A percentile compares a stretch with the other conserved stretches of the same genome.
Conservation (phyloP, 495 filamentous ascomycete species). For the Aspergillus haitiensis region DNA sequence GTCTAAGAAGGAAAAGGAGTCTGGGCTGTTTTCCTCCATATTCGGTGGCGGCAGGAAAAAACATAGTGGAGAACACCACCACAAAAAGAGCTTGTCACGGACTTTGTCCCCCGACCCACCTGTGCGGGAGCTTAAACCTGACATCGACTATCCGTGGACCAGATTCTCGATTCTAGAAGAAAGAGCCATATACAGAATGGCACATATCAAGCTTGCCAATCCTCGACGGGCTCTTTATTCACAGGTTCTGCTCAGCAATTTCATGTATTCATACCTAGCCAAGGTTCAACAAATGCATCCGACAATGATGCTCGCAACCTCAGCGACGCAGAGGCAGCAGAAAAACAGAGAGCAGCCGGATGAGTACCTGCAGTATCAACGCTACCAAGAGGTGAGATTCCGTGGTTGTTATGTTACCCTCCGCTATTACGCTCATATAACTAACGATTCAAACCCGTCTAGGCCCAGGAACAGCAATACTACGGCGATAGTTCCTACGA, state of each 20-base stretch:
- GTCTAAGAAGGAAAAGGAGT: conserved; percentile 82
- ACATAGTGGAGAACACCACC: conserved; percentile 58
- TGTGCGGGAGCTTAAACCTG: conserved; percentile 67
- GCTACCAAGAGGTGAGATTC: conserved; percentile 61
- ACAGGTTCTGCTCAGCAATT: conserved; percentile 96
- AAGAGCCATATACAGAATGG: conserved; percentile 96
- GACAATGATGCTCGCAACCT: conserved; percentile 72
- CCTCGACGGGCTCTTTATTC: conserved; percentile 89
- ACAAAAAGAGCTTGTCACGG: conserved; percentile 74
- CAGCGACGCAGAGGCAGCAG: conserved; percentile 57
- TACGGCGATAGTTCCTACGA: conserved; percentile 56
- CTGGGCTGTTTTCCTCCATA: conserved; percentile 80
- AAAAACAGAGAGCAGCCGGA: conserved; percentile 66
- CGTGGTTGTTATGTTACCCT: background rate
- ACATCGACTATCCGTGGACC: conserved; percentile 94
- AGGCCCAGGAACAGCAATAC: conserved; percentile 56
- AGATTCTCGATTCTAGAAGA: conserved; percentile 95
- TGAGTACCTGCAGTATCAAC: conserved; percentile 62
- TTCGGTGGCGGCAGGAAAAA: conserved; percentile 87
- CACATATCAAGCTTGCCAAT: conserved; percentile 98
- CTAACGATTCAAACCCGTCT: conserved; percentile 22
- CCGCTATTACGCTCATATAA: background rate
- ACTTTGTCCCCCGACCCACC: conserved; percentile 81
- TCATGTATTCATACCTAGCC: conserved; percentile 99
- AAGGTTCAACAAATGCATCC: conserved; percentile 99